Percentiles rank a stretch among this genome's conserved stretches.
Conservation (phyloP, 176 grass and related monocot genomes). For the Ampelocalamus luodianensis region DNA sequence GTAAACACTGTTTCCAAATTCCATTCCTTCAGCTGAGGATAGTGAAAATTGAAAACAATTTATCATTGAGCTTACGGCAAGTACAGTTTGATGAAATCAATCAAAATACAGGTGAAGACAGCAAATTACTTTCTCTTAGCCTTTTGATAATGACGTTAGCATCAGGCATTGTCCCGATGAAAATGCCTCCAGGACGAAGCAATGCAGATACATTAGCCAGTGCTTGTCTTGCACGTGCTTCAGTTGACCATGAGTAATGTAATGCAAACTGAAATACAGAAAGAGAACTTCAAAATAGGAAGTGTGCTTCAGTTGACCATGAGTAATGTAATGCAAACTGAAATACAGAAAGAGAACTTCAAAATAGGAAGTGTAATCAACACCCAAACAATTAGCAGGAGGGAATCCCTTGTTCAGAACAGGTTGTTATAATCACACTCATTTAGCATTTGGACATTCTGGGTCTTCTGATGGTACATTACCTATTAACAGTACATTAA, state of each 20-base stretch:
- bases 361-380: slow-evolving; percentile 29
- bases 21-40: slow-evolving; percentile 84
- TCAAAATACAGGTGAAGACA: slow-evolving; percentile 34
- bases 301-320: slow-evolving; percentile 82
- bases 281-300: slow-evolving; percentile 25
- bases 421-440: slow-evolving; percentile 11
- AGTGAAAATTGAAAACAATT: slow-evolving; percentile 15
- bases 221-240: slow-evolving; percentile 85
- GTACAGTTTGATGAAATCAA: slow-evolving; percentile 19
- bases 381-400: neutral
- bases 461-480: neutral
- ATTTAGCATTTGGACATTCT: slow-evolving; percentile 4
- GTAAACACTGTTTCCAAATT: slow-evolving; percentile 94
- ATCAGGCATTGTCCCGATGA: slow-evolving; percentile 95
- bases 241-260: slow-evolving; percentile 98
- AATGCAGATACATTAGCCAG: slow-evolving; percentile 89
- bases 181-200: slow-evolving; percentile 88
- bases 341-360: slow-evolving; percentile 33
- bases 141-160: slow-evolving; percentile 94
- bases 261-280: slow-evolving; percentile 79
- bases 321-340: slow-evolving; percentile 99
- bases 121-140: slow-evolving; percentile 70
- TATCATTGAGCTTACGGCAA: slow-evolving; percentile 27
- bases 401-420: neutral
- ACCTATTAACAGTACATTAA: too few species aligned